These are phyloP conservation scores for Physcia stellaris DNA, from an alignment of 495 filamentous ascomycete genomes.

Conservation along the genomic window DNA sequence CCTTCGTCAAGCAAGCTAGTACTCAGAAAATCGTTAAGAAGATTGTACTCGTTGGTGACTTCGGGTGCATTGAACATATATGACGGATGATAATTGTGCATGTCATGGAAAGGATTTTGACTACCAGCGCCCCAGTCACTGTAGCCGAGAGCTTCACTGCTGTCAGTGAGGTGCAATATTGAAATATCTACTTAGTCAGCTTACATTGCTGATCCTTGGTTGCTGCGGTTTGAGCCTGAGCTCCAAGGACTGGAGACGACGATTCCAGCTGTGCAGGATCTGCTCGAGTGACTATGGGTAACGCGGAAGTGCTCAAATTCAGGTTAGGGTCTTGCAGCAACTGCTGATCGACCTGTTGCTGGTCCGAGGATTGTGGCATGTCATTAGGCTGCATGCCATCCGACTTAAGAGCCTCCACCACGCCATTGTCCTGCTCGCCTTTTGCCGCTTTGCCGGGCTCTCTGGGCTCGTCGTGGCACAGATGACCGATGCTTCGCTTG, in stretches of 20 bases:
- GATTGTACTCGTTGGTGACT: slow-evolving; percentile 87
- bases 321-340: slow-evolving; percentile 10
- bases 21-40: slow-evolving; percentile 90
- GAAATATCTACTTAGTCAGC: slow-evolving; percentile 26
- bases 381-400: slow-evolving; percentile 22
- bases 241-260: slow-evolving; percentile 31
- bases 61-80: slow-evolving; percentile 95
- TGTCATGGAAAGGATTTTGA: slow-evolving; percentile 79
- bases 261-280: slow-evolving; percentile 8
- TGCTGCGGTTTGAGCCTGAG: slow-evolving; percentile 36
- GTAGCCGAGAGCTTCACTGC: slow-evolving; percentile 43
- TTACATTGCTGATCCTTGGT: slow-evolving; percentile 63
- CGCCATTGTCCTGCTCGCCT: slow-evolving; percentile 47
- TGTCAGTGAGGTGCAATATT: slow-evolving; percentile 17
- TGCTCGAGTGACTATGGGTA: slow-evolving; percentile 44
- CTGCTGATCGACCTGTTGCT: slow-evolving; percentile 16
- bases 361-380: slow-evolving; percentile 20
- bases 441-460: slow-evolving; percentile 63
- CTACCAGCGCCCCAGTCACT: slow-evolving; percentile 54
- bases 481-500: slow-evolving; percentile 96
- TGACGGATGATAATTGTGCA: slow-evolving; percentile 84
- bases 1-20: slow-evolving; percentile 75
- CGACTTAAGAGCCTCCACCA: slow-evolving; percentile 39
- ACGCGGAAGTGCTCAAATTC: slow-evolving; percentile 2
- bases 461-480: slow-evolving; percentile 96